A percentile compares a stretch with the other conserved stretches of the same genome.
Conservation (phyloP, 257 asterid species). For the Ocimum tenuiflorum region DNA sequence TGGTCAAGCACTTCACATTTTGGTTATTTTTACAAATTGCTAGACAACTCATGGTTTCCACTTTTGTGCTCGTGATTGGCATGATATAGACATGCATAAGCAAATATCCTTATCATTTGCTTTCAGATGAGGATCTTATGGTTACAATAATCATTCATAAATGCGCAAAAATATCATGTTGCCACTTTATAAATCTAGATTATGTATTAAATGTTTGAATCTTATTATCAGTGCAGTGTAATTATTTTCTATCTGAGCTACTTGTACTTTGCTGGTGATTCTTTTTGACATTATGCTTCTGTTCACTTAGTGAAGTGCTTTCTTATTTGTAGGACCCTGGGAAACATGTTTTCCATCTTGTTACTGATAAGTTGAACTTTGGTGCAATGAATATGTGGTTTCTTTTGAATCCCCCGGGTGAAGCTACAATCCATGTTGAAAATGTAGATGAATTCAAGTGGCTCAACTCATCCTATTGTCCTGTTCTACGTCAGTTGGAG, state of each 20-base stretch:
- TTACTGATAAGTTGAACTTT: constrained; percentile 92
- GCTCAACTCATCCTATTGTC: constrained; percentile 95
- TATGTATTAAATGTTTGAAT: not conserved
- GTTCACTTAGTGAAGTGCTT: not conserved
- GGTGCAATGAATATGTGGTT: constrained; percentile 99
- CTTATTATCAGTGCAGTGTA: constrained; percentile 7
- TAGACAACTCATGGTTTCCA: not conserved
- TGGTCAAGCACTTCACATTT: not conserved
- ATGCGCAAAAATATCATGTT: not conserved
- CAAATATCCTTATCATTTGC: not conserved
- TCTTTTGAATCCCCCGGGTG: constrained; percentile 93
- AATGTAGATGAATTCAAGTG: constrained; percentile 94
- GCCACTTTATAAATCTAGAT: not conserved
- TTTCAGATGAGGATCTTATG: not conserved
- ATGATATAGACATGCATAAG: not conserved
- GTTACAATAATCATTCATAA: not conserved
- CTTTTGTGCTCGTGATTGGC: not conserved
- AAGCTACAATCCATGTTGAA: constrained; percentile 93
- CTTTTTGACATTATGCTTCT: not conserved
- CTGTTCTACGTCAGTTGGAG: constrained; percentile 80
- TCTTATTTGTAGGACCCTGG: constrained; percentile 72
- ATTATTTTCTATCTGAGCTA: constrained; percentile 8
- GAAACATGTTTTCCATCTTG: constrained; percentile 95
- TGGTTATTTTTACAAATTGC: not conserved
- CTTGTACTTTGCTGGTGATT: not conserved